Base-by-base conservation (phyloP, 139 green algal genomes). In the Tetradesmus obliquus region DNA sequence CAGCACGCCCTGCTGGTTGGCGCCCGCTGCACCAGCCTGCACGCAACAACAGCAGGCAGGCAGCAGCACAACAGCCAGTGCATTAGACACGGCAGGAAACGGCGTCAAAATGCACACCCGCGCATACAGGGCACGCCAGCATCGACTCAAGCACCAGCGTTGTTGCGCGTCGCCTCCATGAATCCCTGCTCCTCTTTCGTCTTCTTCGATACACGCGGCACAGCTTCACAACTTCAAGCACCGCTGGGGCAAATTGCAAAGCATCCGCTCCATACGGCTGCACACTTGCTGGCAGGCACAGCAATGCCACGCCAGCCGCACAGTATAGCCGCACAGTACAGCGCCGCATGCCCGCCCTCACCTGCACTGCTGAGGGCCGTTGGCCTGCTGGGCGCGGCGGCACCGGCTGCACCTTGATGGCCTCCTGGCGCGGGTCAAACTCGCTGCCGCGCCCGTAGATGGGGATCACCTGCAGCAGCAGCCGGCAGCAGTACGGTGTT, bases 361-460 rank as follows among this genome's bases (percentile, higher is more conserved):
- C 90, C 90, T 93, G 85, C 82, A 93, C 92, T 69, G 79, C 88
- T 55, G 91, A 51, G 17, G 91, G 90, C 1, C 95, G 93, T 88
- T 96, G 96, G 6, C 96, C 96, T 19, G 93, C 87, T 20, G 96
- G 96, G 3, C 96, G 85, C 0, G 91, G 88, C 3, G 93, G 92
- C 19, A 95, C 88, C 17, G 91, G 85, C 54, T 94, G 86, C 22
- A 71, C 92, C 15, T 95, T 93, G 69, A 93, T 85, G 12, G 91
- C 85, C 79, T 93, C 91, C 55, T 92, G 89, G 32, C 89, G 89
- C 8, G 95, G 95, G 84, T 97, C 95, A 82, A 95, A 91, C 57
- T 95, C 94, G 45, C 94, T 96, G 69, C 95, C 96, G 10, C 97
- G 93, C 0, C 97, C 97, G 88, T 99, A 99, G 62, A 99, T 97